Base-by-base conservation (phyloP, 129 eudicot genomes). In the Silybum marianum region DNA sequence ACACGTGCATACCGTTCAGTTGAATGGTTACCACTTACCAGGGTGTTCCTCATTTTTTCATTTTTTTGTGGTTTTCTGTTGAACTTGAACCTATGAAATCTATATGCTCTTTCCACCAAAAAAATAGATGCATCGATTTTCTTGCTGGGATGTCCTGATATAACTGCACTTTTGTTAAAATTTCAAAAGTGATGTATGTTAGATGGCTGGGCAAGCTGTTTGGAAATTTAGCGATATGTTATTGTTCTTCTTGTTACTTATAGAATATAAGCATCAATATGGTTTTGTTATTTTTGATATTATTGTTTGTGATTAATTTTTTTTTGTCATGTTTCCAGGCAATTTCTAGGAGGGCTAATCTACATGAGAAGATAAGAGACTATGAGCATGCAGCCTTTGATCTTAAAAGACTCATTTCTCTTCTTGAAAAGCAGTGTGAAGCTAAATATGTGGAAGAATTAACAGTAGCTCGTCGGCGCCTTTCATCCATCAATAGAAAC, bases 321-420 rank as follows among this genome's bases (percentile, higher is more conserved):
- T 19, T 30, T 21, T 40, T 69, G 13, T 42, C 65, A 28, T 71
- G 62, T 77, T 71, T 82, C 40, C 89, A 95, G 98, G 96, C 97
- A 70, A 84, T 95, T 72, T 89, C 91, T 39, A 92, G 97, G 85
- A 90, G 98, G 84, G 97, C 98, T 7, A 95, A 92, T 75, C 83
- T 95, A 73, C 93, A 92, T 85, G 98, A 92, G 86, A 89, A 85
- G 90, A 92, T 95, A 72, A 88, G 98, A 86, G 97, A 92, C 87
- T 95, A 92, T 81, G 89, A 86, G 66, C 89, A 88, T 77, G 97
- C 98, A 80, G 89, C 87, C 11, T 39, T 32, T 76, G 98, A 95
- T 84, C 86, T 88, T 62, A 86, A 88, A 80, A 89, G 87, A 77
- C 80, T 90, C 32, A 71, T 92, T 63, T 81, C 88, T 75, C 83